Conservation (phyloP, 169 alveolate genomes). For the Cryptosporidium sp. region DNA sequence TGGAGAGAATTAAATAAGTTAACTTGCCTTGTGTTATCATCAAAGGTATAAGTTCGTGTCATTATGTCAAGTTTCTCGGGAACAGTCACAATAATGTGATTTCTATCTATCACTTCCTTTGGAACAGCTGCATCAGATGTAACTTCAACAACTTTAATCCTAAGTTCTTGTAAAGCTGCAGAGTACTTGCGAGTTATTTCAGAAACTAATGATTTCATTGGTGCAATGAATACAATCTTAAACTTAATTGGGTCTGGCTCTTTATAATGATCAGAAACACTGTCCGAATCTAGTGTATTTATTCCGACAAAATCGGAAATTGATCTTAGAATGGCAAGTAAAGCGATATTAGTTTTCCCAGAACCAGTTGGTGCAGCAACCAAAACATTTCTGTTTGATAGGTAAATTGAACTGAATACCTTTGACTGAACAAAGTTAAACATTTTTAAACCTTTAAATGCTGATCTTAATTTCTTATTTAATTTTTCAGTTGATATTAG, state of each 20-base stretch:
- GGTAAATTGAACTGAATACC: conserved; percentile 93
- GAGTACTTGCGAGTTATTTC: conserved; percentile 83
- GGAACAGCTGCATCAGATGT: conserved; percentile 96
- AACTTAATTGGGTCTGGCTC: conserved; percentile 80
- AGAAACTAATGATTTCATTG: conserved; percentile 99
- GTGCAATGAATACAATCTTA: conserved; percentile 98
- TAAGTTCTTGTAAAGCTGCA: conserved; percentile 82
- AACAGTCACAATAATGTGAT: conserved; percentile 98
- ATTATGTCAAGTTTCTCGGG: conserved; percentile 99
- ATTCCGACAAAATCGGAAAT: conserved; percentile 79
- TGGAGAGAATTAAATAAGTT: conserved; percentile 81
- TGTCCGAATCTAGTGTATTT: neutral
- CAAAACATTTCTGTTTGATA: conserved; percentile 94
- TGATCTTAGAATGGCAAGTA: conserved; percentile 95
- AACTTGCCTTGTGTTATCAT: neutral
- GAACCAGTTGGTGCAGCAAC: conserved; percentile 99
- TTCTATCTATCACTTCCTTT: conserved; percentile 94
- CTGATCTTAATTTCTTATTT: conserved; percentile 3
- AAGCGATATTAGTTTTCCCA: conserved; percentile 99
- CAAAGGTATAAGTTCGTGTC: conserved; percentile 88
- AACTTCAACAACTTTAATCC: conserved; percentile 93
- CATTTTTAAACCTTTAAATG: conserved; percentile 80
- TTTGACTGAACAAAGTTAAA: conserved; percentile 95
- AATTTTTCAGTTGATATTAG: conserved; percentile 1
- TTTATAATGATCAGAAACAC: neutral